Conservation (phyloP, 257 asterid genomes). For the Lycium ferocissimum region DNA sequence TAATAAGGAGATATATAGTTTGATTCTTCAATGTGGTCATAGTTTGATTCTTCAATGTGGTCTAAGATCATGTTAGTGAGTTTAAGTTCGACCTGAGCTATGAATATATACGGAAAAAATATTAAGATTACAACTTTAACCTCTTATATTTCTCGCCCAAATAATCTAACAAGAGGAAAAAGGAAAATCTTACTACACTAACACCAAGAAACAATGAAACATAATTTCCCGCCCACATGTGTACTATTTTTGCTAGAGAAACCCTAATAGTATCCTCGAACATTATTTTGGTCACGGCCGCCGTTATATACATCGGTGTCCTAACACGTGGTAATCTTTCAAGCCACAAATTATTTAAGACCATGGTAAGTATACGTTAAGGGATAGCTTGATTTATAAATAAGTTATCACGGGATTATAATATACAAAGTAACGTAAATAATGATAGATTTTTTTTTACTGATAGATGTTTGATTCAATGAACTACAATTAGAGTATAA, state of each 20-base stretch:
- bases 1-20: neutral
- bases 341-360: neutral
- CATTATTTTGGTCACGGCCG: neutral
- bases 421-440: too few relatives aligned
- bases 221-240: neutral
- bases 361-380: neutral
- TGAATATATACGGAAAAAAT: too few relatives aligned
- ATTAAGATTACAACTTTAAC: neutral
- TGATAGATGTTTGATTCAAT: too few relatives aligned
- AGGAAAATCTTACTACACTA: neutral
- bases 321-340: neutral
- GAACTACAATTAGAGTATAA: too few relatives aligned
- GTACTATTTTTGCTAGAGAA: too few relatives aligned
- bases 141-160: neutral
- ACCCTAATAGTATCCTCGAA: neutral
- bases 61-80: too few relatives aligned
- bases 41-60: too few relatives aligned
- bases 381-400: too few relatives aligned
- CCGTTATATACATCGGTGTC: neutral
- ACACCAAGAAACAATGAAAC: neutral
- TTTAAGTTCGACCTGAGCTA: too few relatives aligned
- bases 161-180: neutral
- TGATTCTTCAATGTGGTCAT: too few relatives aligned
- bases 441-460: too few relatives aligned
- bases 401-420: too few relatives aligned